These are phyloP conservation scores for Paralagenidium karlingii DNA, from an alignment of 352 stramenopile genomes.

Conservation along the genomic window DNA sequence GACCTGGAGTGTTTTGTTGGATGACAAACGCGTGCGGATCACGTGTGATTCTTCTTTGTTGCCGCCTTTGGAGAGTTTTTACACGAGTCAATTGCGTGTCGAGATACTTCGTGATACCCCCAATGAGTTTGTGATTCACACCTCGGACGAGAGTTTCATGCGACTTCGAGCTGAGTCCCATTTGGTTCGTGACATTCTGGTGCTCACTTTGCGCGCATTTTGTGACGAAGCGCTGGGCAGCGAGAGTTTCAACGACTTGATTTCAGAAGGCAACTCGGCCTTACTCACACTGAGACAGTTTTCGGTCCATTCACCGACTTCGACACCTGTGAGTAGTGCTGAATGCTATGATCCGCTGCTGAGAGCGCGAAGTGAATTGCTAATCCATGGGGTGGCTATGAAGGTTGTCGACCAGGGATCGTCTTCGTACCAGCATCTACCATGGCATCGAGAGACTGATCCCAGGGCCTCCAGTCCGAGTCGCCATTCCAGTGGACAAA, in stretches of 20 bases:
- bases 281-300: constrained; percentile 61
- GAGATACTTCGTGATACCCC: constrained; percentile 35
- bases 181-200: constrained; percentile 63
- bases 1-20: constrained; percentile 71
- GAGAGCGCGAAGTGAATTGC: too few species aligned
- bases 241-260: constrained; percentile 23
- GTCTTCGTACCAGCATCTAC: too few species aligned
- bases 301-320: too few species aligned
- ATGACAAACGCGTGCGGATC: constrained; percentile 58
- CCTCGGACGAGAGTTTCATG: constrained; percentile 43
- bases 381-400: too few species aligned
- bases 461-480: too few species aligned
- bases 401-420: too few species aligned
- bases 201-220: constrained; percentile 68
- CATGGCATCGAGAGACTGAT: too few species aligned
- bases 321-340: too few species aligned
- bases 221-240: constrained; percentile 40
- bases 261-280: constrained; percentile 37
- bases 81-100: constrained; percentile 39
- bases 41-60: constrained; percentile 75
- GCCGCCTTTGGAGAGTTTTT: constrained; percentile 64
- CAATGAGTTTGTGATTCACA: constrained; percentile 54
- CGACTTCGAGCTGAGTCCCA: constrained; percentile 64
- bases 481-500: too few species aligned
- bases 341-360: too few species aligned